phyloP scores from a whole-genome alignment of 164 flowering plant genomes.

The Chloranthus sessilifolius region DNA sequence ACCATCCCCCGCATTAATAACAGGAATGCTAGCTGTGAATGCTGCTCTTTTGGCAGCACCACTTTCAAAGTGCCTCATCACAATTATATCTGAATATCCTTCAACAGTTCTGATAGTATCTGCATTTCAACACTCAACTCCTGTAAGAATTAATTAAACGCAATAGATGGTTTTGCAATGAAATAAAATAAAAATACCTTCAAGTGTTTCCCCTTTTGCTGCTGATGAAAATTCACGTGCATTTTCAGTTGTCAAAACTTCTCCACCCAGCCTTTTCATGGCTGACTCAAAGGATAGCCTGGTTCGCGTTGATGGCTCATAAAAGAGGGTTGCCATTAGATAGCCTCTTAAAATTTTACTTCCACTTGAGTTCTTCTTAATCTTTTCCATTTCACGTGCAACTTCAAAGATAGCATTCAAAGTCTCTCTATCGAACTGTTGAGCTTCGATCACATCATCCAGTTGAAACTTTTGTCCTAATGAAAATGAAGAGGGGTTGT shows the following conservation, averaged over 20 bases:
- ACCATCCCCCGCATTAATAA: conserved; percentile 99
- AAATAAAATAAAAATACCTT: conserved; percentile 45
- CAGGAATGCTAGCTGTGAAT: conserved; percentile 71
- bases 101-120: conserved; percentile 94
- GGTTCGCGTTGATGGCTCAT: conserved; percentile 98
- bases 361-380: conserved; percentile 65
- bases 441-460: conserved; percentile 87
- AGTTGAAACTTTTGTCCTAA: conserved; percentile 76
- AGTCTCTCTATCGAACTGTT: conserved; percentile 82
- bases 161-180: too few relatives aligned
- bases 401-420: conserved; percentile 80
- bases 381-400: conserved; percentile 81
- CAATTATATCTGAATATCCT: conserved; percentile 94
- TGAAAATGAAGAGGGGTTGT: conserved; percentile 20
- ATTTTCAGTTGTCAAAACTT: conserved; percentile 95
- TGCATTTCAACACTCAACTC: conserved; percentile 37
- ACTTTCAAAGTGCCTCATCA: conserved; percentile 97
- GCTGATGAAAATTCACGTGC: conserved; percentile 98
- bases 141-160: not conserved
- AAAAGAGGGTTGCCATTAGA: conserved; percentile 93
- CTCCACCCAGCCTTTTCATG: conserved; percentile 96
- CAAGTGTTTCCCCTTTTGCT: conserved; percentile 98
- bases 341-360: conserved; percentile 79
- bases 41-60: conserved; percentile 97
- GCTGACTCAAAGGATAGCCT: conserved; percentile 98